These are phyloP conservation scores for Bolboschoenus planiculmis DNA, from an alignment of 176 grass and related monocot species.

Conservation along the genomic window DNA sequence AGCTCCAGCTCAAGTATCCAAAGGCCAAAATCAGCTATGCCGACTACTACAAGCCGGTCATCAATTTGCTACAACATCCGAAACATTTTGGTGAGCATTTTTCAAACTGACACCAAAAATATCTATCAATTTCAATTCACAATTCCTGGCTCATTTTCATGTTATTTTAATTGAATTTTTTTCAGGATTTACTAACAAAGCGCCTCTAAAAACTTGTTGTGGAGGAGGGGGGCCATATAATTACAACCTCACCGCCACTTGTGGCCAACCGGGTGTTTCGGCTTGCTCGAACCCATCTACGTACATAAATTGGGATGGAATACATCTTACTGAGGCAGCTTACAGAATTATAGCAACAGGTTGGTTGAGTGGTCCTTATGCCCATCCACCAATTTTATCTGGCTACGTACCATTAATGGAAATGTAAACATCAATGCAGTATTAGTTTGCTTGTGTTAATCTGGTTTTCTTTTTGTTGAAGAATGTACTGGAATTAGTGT, in stretches of 20 bases:
- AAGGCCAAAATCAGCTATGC: constrained; percentile 12
- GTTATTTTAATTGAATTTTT: neutral
- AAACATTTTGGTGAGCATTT: constrained; percentile 14
- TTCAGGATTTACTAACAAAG: constrained; percentile 2
- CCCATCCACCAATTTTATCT: neutral
- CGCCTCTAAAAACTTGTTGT: constrained; percentile 39
- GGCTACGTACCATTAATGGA: neutral
- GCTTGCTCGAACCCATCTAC: constrained; percentile 28
- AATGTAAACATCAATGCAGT: too few relatives aligned
- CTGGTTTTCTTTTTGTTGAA: too few relatives aligned
- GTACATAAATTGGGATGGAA: constrained; percentile 74
- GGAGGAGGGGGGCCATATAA: constrained; percentile 63
- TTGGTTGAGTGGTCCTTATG: constrained; percentile 37
- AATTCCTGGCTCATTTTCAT: neutral
- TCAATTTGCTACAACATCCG: neutral
- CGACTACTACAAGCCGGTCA: constrained; percentile 22
- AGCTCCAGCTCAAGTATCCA: constrained; percentile 1
- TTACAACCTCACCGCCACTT: constrained; percentile 48
- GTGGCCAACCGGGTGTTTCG: constrained; percentile 33
- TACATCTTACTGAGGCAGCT: constrained; percentile 80
- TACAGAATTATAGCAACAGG: constrained; percentile 66
- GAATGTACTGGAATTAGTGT: too few relatives aligned
- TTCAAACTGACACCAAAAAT: neutral
- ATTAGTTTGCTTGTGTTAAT: too few relatives aligned
- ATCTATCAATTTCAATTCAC: neutral